Base-by-base conservation (phyloP, 1,284 basidiomycete species). In the Ceratobasidium theobromae region DNA sequence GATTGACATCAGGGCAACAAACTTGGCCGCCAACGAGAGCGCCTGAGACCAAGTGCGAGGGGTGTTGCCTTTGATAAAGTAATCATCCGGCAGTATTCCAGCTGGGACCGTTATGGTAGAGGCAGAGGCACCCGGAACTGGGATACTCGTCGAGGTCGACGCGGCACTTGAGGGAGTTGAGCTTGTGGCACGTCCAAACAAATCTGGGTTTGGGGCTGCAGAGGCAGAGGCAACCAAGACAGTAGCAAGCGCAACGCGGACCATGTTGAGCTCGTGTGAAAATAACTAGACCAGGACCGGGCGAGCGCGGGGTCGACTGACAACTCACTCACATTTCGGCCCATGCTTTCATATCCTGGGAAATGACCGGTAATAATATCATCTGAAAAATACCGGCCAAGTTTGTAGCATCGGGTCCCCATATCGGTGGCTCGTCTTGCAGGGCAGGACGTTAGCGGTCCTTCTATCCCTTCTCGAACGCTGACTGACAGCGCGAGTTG, bases 231-330 rank as follows among this genome's bases (percentile, higher is more conserved):
- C 58, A 28, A 62, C 48, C 45, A 62, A 41, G n/a, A 35, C 58
- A 41, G 58, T 48, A 52, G 58, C 58, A 25, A 62, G 58, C 23
- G 48, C 58, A 52, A 62, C 48, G 21, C 58, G 58, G 32, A 62
- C 58, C 58, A 62, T 62, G 46, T 52, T 41, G 46, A 8, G n/a
- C n/a, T 11, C 8, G 38, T 16, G 38, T 33, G 27, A 11, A 43
- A 43, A 25, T 18, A 23, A 9, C 18, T 4, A 49, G 30, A 28
- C n/a, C 8, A 21, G 54, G 43, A 57, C 40, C 33, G 32, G 54
- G 41, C n/a, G 54, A 57, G 38, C 4, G 16, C 14, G 30, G 32
- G 38, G 23, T 21, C 23, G 45, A 28, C 58, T 62, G 43, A 9
- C 18, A 11, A 33, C 32, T 33, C 43, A 35, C 5, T 11, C 16